phyloP scores from a whole-genome alignment of 176 grass and related monocot species.

The Poa annua region DNA sequence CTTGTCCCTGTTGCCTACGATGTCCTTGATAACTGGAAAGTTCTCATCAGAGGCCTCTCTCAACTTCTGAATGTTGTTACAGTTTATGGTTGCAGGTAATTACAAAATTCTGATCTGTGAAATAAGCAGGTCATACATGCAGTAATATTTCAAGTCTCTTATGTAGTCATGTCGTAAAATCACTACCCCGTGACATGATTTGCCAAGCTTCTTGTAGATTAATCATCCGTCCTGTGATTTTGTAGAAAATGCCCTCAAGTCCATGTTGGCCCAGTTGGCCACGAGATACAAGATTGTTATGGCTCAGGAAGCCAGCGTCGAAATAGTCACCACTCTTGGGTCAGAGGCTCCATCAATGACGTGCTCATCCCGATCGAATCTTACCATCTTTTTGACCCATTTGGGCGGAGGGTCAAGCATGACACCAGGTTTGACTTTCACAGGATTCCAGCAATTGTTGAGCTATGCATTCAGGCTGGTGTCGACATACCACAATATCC shows the following conservation, averaged over 20 bases:
- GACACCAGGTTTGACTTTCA: slow-evolving; percentile 84
- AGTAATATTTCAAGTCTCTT: not conserved
- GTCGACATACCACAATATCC: slow-evolving; percentile 82
- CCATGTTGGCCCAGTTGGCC: slow-evolving; percentile 79
- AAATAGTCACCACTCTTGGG: slow-evolving; percentile 82
- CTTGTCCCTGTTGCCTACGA: slow-evolving; percentile 81
- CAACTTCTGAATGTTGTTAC: slow-evolving; percentile 79
- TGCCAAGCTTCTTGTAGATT: slow-evolving; percentile 12
- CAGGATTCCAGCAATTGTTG: slow-evolving; percentile 86
- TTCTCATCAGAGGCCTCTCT: slow-evolving; percentile 79
- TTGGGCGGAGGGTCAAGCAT: slow-evolving; percentile 87
- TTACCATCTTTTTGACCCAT: slow-evolving; percentile 92
- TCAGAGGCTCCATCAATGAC: slow-evolving; percentile 78
- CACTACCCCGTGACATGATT: not conserved
- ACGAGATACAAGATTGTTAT: slow-evolving; percentile 78
- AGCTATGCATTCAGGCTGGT: slow-evolving; percentile 94
- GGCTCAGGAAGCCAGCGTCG: slow-evolving; percentile 72
- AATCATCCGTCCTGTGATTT: slow-evolving; percentile 25
- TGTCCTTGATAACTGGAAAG: slow-evolving; percentile 80
- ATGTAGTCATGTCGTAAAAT: not conserved
- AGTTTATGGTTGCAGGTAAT: slow-evolving; percentile 86
- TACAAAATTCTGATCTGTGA: not conserved
- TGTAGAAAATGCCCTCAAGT: slow-evolving; percentile 84
- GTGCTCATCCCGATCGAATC: slow-evolving; percentile 81
- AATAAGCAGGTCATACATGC: not conserved